These are phyloP conservation scores for Kazachstania sp. DNA, from an alignment of 1,139 yeast species.

Conservation along the genomic window DNA sequence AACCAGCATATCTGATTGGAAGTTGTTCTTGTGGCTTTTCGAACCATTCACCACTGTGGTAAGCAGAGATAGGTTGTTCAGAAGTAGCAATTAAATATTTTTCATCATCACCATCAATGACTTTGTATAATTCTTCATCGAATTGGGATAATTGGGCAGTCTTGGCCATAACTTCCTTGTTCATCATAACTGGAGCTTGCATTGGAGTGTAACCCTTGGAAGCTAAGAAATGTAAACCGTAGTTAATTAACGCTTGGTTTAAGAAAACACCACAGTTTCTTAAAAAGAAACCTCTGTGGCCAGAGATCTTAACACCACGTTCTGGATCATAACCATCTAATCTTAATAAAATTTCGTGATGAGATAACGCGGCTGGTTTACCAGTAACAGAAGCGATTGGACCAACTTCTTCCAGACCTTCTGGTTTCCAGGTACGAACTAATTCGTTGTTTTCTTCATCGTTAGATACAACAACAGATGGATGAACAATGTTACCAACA, in stretches of 20 bases:
- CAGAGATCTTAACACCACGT: slow-evolving; percentile 95
- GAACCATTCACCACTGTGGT: slow-evolving; percentile 97
- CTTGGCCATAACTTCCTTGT: slow-evolving; percentile 98
- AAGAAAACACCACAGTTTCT: slow-evolving; percentile 93
- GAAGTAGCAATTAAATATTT: slow-evolving; percentile 97
- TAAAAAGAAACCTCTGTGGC: slow-evolving; percentile 97
- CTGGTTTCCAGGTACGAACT: slow-evolving; percentile 82
- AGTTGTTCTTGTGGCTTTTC: slow-evolving; percentile 95
- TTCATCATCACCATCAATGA: slow-evolving; percentile 93
- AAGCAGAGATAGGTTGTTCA: slow-evolving; percentile 98
- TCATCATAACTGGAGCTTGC: slow-evolving; percentile 99
- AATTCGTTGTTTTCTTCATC: slow-evolving; percentile 89
- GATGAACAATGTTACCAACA: slow-evolving; percentile 91
- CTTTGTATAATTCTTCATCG: slow-evolving; percentile 96
- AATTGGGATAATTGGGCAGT: slow-evolving; percentile 97
- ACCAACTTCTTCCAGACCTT: slow-evolving; percentile 46
- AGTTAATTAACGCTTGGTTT: slow-evolving; percentile 95
- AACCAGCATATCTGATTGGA: slow-evolving; percentile 95
- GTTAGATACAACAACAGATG: slow-evolving; percentile 75
- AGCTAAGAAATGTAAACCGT: slow-evolving; percentile 80
- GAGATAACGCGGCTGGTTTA: slow-evolving; percentile 74
- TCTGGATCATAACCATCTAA: slow-evolving; percentile 98
- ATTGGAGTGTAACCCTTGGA: slow-evolving; percentile 76
- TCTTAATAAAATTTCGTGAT: slow-evolving; percentile 89
- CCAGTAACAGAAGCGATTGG: slow-evolving; percentile 66